Base-by-base conservation (phyloP, 164 flowering plant genomes). In the Vitis labrusca region DNA sequence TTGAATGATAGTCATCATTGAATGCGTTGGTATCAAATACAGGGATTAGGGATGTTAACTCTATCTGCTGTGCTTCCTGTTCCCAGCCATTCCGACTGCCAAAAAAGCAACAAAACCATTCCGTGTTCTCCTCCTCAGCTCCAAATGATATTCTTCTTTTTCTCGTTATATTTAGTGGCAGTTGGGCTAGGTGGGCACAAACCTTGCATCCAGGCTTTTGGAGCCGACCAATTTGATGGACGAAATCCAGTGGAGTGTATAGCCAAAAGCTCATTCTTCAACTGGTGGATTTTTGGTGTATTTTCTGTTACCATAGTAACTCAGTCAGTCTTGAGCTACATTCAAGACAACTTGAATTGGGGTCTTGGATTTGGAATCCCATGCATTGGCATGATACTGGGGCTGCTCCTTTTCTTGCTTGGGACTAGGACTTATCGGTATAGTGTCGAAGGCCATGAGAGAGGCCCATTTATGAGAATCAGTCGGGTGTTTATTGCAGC, bases 151-250 rank as follows among this genome's bases (percentile, higher is more conserved):
- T 63, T 86, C 61, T 87, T 88, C 82, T 86, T 83, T 74, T 59
- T 73, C 49, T 75, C 91, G 5, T 64, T 88, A 37, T 88, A 88
- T 72, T 54, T 86, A n/a, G 86, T 86, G 13, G 88, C 92, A 47
- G 19, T 90, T 56, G 95, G 79, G 0, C 89, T 84, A 74, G 85
- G 85, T 29, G 88, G 87, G 50, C 88, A 84, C 67, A 88, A 85
- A 64, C 87, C 92, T 13, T 84, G 87, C 59, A 82, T 82, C 37
- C 90, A 85, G 71, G 88, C 90, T 49, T 88, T 88, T 76, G 90
- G 92, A 16, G 90, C 92, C 0, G 90, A 88, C 69, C 92, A 88
- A 52, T 86, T 88, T 61, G 92, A 86, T 61, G 78, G 73, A 7
- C 54, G 73, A 15, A 67, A 85, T 50, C 73, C 79, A 3, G 47